These are phyloP conservation scores for Leishmania tropica DNA, from an alignment of 208 protist genomes.

Conservation along the genomic window DNA sequence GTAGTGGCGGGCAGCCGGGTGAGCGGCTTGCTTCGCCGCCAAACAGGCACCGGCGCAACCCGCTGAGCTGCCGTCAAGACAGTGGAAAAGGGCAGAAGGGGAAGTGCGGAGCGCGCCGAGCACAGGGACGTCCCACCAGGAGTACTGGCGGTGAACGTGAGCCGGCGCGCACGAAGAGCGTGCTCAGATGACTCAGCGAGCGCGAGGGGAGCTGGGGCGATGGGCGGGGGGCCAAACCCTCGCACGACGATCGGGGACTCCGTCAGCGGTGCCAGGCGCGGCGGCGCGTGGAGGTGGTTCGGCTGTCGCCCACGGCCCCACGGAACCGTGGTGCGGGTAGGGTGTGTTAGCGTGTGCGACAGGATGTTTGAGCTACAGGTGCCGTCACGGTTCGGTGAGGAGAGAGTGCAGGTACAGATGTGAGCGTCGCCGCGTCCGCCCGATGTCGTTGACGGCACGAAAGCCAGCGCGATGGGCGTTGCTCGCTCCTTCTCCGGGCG, in stretches of 20 bases:
- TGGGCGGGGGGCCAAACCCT: not conserved
- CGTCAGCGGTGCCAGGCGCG: slow-evolving; percentile 4
- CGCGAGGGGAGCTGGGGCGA: not conserved
- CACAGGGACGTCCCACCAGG: not conserved
- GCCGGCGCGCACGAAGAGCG: not conserved
- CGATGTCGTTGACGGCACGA: not conserved
- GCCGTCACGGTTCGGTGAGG: not conserved
- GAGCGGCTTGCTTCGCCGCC: slow-evolving; percentile 18
- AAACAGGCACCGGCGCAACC: slow-evolving; percentile 6
- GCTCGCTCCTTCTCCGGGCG: no score
- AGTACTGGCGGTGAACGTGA: not conserved
- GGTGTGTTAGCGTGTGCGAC: not conserved
- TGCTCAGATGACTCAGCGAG: not conserved
- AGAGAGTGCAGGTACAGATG: not conserved
- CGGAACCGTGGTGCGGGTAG: not conserved
- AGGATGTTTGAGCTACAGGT: not conserved
- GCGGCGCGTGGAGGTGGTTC: not conserved
- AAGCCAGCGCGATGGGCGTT: not conserved
- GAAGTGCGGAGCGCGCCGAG: slow-evolving; percentile 1
- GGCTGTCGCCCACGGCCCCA: not conserved
- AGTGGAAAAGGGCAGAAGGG: slow-evolving; percentile 1
- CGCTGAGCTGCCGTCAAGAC: not conserved
- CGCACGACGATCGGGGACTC: not conserved
- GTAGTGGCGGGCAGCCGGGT: slow-evolving; percentile 5
- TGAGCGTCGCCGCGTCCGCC: not conserved